Conservation (phyloP, 768 basidiomycete species). For the Boletus vermiculosoides region DNA sequence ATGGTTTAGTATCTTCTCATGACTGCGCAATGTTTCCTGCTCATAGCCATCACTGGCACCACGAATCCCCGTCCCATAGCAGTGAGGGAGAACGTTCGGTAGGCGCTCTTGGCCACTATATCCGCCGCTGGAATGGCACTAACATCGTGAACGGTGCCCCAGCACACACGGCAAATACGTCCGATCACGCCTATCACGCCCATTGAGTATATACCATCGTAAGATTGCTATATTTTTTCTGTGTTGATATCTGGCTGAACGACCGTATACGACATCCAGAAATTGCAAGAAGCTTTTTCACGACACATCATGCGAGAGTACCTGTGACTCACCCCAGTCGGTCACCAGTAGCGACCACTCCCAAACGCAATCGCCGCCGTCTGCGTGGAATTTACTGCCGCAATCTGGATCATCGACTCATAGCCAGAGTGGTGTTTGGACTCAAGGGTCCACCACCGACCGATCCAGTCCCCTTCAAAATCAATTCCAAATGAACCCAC, state of each 20-base stretch:
- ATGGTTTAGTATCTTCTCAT: slow-evolving; percentile 39
- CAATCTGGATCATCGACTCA: slow-evolving; percentile 33
- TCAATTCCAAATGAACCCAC: slow-evolving; percentile 41
- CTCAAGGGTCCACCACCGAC: slow-evolving; percentile 24
- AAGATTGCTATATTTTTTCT: slow-evolving; percentile 14
- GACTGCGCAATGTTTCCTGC: slow-evolving; percentile 33
- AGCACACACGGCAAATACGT: slow-evolving; percentile 31
- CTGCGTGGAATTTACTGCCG: slow-evolving; percentile 40
- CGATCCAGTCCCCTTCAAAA: slow-evolving; percentile 37
- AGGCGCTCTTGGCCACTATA: slow-evolving; percentile 11
- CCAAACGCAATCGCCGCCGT: slow-evolving; percentile 47
- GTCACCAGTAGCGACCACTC: slow-evolving; percentile 45
- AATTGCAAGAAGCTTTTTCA: slow-evolving; percentile 34
- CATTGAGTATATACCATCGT: slow-evolving; percentile 34
- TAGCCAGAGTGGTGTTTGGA: slow-evolving; percentile 27
- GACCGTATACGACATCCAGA: slow-evolving; percentile 14
- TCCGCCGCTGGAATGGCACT: slow-evolving; percentile 6
- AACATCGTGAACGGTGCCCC: slow-evolving; percentile 12
- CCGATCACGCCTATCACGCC: slow-evolving; percentile 39
- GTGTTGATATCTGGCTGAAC: slow-evolving; percentile 13
- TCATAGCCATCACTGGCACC: slow-evolving; percentile 29
- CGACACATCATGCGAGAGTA: slow-evolving; percentile 31
- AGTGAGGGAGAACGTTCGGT: slow-evolving; percentile 31
- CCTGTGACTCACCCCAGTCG: slow-evolving; percentile 32
- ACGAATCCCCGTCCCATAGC: slow-evolving; percentile 23